Evolutionary conservation across 345 rosid species (phyloP).

Genomic region (Boechera divaricarpa): DNA sequence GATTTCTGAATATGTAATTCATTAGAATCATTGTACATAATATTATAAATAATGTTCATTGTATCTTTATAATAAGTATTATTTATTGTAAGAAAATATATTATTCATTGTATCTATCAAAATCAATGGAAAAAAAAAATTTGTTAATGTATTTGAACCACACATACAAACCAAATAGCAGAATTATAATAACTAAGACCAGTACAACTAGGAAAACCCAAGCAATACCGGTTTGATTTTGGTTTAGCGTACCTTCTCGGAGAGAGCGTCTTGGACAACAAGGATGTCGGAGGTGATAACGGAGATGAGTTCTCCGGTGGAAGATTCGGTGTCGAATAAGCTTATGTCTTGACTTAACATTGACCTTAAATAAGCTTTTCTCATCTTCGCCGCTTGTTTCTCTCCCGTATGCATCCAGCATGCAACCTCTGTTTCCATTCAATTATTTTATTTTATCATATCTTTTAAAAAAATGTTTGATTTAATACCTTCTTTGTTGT

Average conservation of each 20-base stretch:
- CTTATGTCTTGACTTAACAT: slow-evolving; percentile 90
- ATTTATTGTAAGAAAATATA: no score
- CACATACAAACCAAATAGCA: no score
- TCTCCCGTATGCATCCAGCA: slow-evolving; percentile 99
- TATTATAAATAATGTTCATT: no score
- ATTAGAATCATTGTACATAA: no score
- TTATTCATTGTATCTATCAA: neutral
- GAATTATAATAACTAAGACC: neutral
- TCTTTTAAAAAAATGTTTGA: neutral
- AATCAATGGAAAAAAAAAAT: neutral
- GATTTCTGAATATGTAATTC: no score
- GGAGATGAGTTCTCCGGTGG: slow-evolving; percentile 89
- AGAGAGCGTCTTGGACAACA: slow-evolving; percentile 91
- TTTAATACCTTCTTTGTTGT: neutral
- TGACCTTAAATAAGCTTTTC: slow-evolving; percentile 81
- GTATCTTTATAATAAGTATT: no score
- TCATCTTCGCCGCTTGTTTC: slow-evolving; percentile 90
- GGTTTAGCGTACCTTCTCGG: slow-evolving; percentile 72
- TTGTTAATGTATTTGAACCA: no score
- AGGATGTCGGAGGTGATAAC: slow-evolving; percentile 87
- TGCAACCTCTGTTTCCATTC: slow-evolving; percentile 71
- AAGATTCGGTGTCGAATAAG: slow-evolving; percentile 85
- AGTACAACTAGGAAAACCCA: neutral
- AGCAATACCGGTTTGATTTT: neutral
- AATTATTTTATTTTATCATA: neutral